Percentiles rank a stretch among this genome's conserved stretches.
These are phyloP conservation scores for Tagetes erecta DNA, from an alignment of 129 eudicot species.

Conservation along the genomic window DNA sequence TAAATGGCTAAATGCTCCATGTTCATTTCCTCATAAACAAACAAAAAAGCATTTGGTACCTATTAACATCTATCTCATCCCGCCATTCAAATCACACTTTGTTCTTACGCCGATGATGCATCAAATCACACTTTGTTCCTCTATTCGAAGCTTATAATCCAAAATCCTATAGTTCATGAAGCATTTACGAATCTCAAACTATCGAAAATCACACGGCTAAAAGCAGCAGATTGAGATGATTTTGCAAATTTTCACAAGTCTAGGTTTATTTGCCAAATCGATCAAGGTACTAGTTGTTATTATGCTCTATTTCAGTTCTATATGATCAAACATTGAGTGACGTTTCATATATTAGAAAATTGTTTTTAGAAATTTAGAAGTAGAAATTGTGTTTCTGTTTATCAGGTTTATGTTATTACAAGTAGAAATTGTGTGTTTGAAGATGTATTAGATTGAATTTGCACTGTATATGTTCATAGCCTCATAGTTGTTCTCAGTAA, in stretches of 20 bases:
- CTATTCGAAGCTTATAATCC: not conserved
- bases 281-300: not conserved
- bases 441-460: not conserved
- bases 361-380: not conserved
- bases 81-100: not conserved
- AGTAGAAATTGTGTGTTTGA: not conserved
- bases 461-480: not conserved
- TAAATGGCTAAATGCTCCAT: not conserved
- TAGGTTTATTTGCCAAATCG: not conserved
- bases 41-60: not conserved
- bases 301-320: not conserved
- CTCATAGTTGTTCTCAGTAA: not conserved
- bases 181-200: not conserved
- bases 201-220: not conserved
- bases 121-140: too few species aligned
- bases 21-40: not conserved
- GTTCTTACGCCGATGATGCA: too few species aligned
- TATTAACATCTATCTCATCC: not conserved
- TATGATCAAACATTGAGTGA: not conserved
- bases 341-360: not conserved
- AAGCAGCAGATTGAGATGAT: not conserved
- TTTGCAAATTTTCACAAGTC: not conserved
- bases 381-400: not conserved
- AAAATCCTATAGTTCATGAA: not conserved
- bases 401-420: not conserved